These are phyloP conservation scores for Phytophthora fragariae DNA, from an alignment of 352 stramenopile genomes.

Conservation along the genomic window DNA sequence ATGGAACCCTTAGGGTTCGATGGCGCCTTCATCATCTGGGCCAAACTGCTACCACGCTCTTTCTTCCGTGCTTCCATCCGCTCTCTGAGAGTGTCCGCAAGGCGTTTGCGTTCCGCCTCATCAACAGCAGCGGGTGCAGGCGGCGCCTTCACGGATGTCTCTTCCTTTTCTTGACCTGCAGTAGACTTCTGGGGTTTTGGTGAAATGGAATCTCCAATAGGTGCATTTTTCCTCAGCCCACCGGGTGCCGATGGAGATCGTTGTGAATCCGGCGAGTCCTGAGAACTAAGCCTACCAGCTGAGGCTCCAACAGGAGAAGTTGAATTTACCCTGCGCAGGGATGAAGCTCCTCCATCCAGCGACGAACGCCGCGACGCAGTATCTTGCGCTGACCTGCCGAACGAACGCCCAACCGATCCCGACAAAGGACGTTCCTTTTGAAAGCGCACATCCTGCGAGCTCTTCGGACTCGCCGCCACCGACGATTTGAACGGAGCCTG, in stretches of 20 bases:
- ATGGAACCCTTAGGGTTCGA: constrained; percentile 26
- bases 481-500: constrained; percentile 39
- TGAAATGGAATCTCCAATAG: constrained; percentile 21
- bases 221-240: constrained; percentile 28
- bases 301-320: constrained; percentile 21
- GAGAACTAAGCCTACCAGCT: constrained; percentile 23
- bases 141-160: constrained; percentile 18
- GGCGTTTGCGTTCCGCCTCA: constrained; percentile 50
- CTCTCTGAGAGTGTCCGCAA: constrained; percentile 42
- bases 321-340: constrained; percentile 30
- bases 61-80: constrained; percentile 56
- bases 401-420: constrained; percentile 29
- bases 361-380: constrained; percentile 38
- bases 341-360: constrained; percentile 34
- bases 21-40: constrained; percentile 47
- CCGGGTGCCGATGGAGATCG: constrained; percentile 17
- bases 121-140: constrained; percentile 24
- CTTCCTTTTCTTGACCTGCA: constrained; percentile 26
- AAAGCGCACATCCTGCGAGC: constrained; percentile 60
- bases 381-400: constrained; percentile 30
- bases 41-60: constrained; percentile 43
- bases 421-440: constrained; percentile 36
- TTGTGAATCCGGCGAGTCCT: constrained; percentile 32
- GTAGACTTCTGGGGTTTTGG: constrained; percentile 29
- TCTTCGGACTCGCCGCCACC: constrained; percentile 39